A percentile compares a stretch with the other conserved stretches of the same genome.
phyloP scores from a whole-genome alignment of 2,329 filamentous ascomycete genomes.

The Emmonsiellopsis sp. region DNA sequence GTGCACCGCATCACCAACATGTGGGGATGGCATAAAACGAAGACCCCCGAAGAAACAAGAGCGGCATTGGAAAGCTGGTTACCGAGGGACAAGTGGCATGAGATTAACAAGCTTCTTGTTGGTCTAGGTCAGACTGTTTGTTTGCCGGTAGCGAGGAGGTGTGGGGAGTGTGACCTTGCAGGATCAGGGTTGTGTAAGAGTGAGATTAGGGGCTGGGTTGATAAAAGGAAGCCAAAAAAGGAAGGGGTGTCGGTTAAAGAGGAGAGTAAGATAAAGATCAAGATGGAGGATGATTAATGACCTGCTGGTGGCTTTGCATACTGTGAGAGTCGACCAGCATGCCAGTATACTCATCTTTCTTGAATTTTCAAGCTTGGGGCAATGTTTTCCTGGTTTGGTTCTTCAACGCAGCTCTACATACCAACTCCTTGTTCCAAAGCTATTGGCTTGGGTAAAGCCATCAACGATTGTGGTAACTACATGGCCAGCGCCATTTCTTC shows the following conservation, averaged over 20 bases:
- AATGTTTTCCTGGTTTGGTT: no score
- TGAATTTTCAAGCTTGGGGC: no score
- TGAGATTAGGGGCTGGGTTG: constrained; percentile 56
- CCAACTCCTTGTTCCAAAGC: no score
- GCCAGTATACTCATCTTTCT: no score
- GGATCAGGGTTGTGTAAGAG: constrained; percentile 65
- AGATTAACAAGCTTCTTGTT: constrained; percentile 84
- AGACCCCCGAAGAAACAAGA: constrained; percentile 73
- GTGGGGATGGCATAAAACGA: constrained; percentile 83
- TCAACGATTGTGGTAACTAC: no score
- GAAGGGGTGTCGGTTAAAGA: constrained; percentile 4
- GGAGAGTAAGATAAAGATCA: constrained; percentile 12
- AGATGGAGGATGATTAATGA: constrained; percentile 15
- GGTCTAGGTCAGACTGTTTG: constrained; percentile 83
- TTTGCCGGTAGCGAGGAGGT: constrained; percentile 66
- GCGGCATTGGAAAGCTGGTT: constrained; percentile 70
- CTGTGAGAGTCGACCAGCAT: no score
- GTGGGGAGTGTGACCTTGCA: constrained; percentile 77
- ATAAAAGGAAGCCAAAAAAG: constrained; percentile 30
- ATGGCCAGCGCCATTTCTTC: no score
- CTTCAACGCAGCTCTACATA: no score
- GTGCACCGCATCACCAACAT: constrained; percentile 91
- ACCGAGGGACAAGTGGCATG: constrained; percentile 75
- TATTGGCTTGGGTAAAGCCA: no score
- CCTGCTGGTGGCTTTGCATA: not conserved